Base-by-base conservation (phyloP, 2,329 filamentous ascomycete genomes). In the Purpureocillium lavendulum region DNA sequence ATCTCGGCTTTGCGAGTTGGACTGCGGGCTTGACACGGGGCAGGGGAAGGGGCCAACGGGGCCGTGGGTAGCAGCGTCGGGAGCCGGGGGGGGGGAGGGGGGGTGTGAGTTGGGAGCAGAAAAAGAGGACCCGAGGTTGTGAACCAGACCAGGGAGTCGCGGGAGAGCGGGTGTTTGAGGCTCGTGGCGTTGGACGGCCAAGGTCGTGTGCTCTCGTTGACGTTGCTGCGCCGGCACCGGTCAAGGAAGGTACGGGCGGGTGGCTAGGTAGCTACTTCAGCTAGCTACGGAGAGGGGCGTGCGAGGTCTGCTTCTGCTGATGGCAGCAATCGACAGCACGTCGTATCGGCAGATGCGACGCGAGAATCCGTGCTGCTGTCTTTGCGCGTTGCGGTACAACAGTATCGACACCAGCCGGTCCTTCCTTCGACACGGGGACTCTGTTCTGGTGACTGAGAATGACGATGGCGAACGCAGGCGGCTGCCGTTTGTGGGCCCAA, bases 1-100 rank as follows among this genome's bases (percentile, higher is more conserved):
- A 43, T 40, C 43, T 43, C 41, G 44, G 45, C 45, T 42, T 33
- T 37, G 35, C 26, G 21, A 37, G 29, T 30, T 30, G 28, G 11
- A 16, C 28, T 24, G 26, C 35, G 4, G 35, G 29, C 35, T 30
- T 21, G 26, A 30, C 35, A 35, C 35, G 28, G 18, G 24, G 14
- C 24, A 37, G 40, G 37, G 33, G 29, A 33, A 24, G 28, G 21
- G 35, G 41, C 26, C 33, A 34, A 26, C 21, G 21, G 21, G 21
- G 21, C 21, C 21, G 21, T 26, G 21, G 21, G 21, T 26, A 26
- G 10, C 21, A 26, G 21, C 21, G 21, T 26, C 6, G 21, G 21
- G 5, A 26, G 21, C 21, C 21, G 21, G 16, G 35, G 30, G 15
- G 29, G 37, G 14, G 30, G 15, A 18, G 37, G 14, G 40, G 35